Evolutionary conservation across 768 basidiomycete species (phyloP), one percentile per base, ranked within the genome.

Genomic region (Lyophyllum semitale): DNA sequence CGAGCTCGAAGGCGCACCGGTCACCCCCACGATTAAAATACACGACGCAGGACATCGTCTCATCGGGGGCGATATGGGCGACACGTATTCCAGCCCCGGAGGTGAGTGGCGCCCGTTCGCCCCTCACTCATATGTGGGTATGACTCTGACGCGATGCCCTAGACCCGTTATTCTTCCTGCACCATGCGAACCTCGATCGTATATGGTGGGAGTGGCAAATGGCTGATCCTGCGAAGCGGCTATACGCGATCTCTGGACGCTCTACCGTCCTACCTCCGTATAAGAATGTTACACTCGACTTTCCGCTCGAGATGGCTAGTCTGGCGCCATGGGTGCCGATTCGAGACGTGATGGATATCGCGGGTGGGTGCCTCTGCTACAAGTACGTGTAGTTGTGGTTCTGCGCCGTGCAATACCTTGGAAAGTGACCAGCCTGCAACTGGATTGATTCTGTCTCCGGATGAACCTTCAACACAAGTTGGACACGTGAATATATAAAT

Each of bases 121-220:
- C n/a, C n/a, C n/a, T n/a, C n/a, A n/a, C n/a, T n/a, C n/a, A n/a
- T n/a, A n/a, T n/a, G n/a, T n/a, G n/a, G n/a, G n/a, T n/a, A n/a
- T n/a, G n/a, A n/a, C n/a, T n/a, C n/a, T n/a, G n/a, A n/a, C n/a
- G n/a, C n/a, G n/a, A n/a, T n/a, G n/a, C n/a, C n/a, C 13, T 47
- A 75, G 73, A 76, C 47, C 74, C 75, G 4, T 35, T 77, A 8
- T 76, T 76, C 62, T 75, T 71, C 59, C 59, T 75, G 18, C 74
- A 76, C 53, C 73, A 76, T 50, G 68, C 71, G 12, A 74, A 73
- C 49, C 48, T 77, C 12, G 74, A 76, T 48, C 67, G 74, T n/a
- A 63, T 77, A 1, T 76, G 75, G 75, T 74, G 72, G 73, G 41
- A 60, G 8, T 77, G 76, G 76, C 73, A 73, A 41, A 55, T 57